Conservation (phyloP, 169 alveolate genomes). For the Besnoitia besnoiti region DNA sequence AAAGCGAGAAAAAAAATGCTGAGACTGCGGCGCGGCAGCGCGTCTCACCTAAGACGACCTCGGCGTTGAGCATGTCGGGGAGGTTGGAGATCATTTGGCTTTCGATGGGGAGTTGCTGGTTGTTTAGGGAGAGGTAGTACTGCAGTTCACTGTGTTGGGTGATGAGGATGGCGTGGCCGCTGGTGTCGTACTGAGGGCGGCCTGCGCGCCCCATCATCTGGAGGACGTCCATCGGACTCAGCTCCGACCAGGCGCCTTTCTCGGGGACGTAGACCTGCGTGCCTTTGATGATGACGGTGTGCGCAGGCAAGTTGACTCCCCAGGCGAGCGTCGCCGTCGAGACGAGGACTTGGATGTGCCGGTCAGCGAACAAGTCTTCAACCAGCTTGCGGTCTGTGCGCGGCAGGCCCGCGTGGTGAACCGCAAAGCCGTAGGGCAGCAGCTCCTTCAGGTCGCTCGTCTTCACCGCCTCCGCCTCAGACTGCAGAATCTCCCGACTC, state of each 20-base stretch:
- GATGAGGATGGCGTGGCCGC: slow-evolving; percentile 99
- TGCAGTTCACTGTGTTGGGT: slow-evolving; percentile 95
- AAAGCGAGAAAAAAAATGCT: too few relatives aligned
- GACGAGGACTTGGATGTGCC: slow-evolving; percentile 91
- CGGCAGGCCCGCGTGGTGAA: slow-evolving; percentile 99
- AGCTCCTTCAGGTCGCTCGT: slow-evolving; percentile 93
- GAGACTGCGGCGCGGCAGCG: too few relatives aligned
- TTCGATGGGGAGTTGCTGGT: slow-evolving; percentile 97
- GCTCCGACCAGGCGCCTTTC: slow-evolving; percentile 97
- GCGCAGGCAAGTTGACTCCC: slow-evolving; percentile 99
- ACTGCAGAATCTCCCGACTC: slow-evolving; percentile 89
- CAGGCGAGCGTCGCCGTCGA: slow-evolving; percentile 99
- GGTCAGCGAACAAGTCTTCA: slow-evolving; percentile 97
- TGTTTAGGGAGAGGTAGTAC: slow-evolving; percentile 94
- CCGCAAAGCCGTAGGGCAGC: slow-evolving; percentile 97
- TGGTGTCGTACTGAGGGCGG: slow-evolving; percentile 98
- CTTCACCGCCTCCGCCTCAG: slow-evolving; percentile 88
- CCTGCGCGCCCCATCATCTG: slow-evolving; percentile 99
- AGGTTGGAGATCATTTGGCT: slow-evolving; percentile 90
- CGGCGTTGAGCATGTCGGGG: slow-evolving; percentile 99
- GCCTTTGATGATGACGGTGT: slow-evolving; percentile 95
- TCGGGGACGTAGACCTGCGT: slow-evolving; percentile 96
- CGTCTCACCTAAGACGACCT: slow-evolving; percentile 85
- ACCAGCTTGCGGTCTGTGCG: slow-evolving; percentile 96
- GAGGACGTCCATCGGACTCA: slow-evolving; percentile 97